Conservation (phyloP, 2,329 filamentous ascomycete species). For the Sporothrix brasiliensis region DNA sequence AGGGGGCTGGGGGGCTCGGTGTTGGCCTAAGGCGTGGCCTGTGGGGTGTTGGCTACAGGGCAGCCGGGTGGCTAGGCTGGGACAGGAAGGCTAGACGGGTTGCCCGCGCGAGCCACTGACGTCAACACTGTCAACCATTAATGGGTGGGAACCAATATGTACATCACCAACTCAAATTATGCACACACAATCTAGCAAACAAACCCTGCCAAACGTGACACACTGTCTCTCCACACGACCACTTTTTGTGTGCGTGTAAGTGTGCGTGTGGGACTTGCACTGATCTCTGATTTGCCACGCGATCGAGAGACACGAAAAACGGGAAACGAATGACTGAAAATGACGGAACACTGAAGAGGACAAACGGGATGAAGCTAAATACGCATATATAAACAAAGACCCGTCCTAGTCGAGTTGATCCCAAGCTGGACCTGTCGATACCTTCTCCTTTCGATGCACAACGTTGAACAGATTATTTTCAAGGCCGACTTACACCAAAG, state of each 20-base stretch:
- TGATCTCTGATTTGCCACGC: constrained; percentile 21
- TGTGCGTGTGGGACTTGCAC: not conserved
- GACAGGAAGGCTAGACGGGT: constrained; percentile 10
- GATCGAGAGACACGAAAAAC: not conserved
- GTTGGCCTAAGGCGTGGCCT: not conserved
- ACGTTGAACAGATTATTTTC: not conserved
- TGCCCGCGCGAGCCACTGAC: constrained; percentile 18
- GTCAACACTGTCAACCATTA: constrained; percentile 22
- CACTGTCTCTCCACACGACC: constrained; percentile 8
- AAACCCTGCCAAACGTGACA: not conserved
- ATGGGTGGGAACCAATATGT: not conserved
- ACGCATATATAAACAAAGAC: constrained; percentile 8
- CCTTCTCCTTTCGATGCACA: constrained; percentile 14
- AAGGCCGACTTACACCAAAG: not conserved
- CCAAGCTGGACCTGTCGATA: constrained; percentile 14
- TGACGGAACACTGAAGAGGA: not conserved
- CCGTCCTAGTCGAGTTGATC: constrained; percentile 11
- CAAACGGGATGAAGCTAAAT: not conserved
- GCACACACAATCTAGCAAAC: not conserved
- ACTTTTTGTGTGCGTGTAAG: not conserved
- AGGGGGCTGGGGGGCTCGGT: no score
- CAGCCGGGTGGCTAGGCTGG: not conserved
- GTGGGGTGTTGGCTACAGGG: not conserved
- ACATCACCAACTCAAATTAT: not conserved
- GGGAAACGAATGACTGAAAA: not conserved